Conservation (phyloP, 2,329 filamentous ascomycete species). For the Fusarium avenaceum region DNA sequence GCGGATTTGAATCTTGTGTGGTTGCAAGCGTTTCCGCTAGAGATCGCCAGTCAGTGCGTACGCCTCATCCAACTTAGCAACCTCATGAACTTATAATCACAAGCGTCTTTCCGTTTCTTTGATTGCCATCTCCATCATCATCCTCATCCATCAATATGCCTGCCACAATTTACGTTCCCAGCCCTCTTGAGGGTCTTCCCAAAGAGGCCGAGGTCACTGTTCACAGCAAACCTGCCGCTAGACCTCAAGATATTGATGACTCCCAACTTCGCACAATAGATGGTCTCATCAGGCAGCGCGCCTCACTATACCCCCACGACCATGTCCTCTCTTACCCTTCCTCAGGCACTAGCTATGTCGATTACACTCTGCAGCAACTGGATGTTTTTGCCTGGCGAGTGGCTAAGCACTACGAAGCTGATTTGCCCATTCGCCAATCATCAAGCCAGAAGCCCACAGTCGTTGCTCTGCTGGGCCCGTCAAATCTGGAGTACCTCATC, state of each 20-base stretch:
- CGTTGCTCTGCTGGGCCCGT: slow-evolving; percentile 62
- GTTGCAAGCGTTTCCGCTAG: too few relatives aligned
- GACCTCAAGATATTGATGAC: neutral
- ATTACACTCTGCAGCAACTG: slow-evolving; percentile 4
- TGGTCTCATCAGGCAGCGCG: neutral
- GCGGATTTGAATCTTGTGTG: too few relatives aligned
- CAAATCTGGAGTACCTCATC: slow-evolving; percentile 67
- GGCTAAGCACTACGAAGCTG: neutral
- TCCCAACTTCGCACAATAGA: slow-evolving; percentile 7
- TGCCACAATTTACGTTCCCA: slow-evolving; percentile 3
- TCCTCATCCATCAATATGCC: neutral
- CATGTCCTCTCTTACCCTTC: slow-evolving; percentile 7
- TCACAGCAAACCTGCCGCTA: neutral
- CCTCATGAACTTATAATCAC: too few relatives aligned
- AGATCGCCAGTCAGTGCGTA: too few relatives aligned
- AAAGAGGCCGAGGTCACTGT: neutral
- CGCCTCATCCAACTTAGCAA: too few relatives aligned
- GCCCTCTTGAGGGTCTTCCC: neutral
- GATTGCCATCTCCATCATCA: neutral
- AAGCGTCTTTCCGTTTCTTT: neutral
- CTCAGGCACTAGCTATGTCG: neutral
- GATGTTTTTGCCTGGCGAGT: slow-evolving; percentile 6
- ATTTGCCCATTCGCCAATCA: neutral
- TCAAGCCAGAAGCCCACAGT: slow-evolving; percentile 48
- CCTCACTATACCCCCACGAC: neutral